Evolutionary conservation across 345 rosid genomes (phyloP).

Genomic region (Schrenkiella parvula): DNA sequence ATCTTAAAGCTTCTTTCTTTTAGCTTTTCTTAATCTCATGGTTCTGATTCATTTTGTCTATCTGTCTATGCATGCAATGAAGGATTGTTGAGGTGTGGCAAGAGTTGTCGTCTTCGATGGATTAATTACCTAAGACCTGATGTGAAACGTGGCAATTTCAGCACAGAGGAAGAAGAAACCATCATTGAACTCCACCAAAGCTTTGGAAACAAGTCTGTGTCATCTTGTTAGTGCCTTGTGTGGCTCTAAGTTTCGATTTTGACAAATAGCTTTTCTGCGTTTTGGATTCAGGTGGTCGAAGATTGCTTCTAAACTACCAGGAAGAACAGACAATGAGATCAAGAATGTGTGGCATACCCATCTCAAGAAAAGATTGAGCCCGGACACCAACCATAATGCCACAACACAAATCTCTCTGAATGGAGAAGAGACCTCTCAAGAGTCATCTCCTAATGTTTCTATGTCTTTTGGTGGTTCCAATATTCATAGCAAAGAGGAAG

Average conservation of each 20-base stretch:
- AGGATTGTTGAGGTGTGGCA: slow-evolving; percentile 39
- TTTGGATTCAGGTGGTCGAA: slow-evolving; percentile 45
- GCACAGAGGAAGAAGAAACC: slow-evolving; percentile 34
- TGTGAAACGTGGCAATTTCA: slow-evolving; percentile 36
- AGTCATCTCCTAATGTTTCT: slow-evolving; percentile 35
- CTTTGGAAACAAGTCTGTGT: slow-evolving; percentile 29
- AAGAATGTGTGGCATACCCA: slow-evolving; percentile 56
- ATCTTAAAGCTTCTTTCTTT: background rate
- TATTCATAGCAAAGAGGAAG: slow-evolving; percentile 20
- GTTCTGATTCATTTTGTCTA: background rate
- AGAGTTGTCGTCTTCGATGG: slow-evolving; percentile 38
- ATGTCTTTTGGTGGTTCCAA: slow-evolving; percentile 40
- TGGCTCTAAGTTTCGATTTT: slow-evolving; percentile 11
- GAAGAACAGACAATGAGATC: slow-evolving; percentile 54
- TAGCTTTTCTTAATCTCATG: background rate
- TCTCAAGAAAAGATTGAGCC: slow-evolving; percentile 44
- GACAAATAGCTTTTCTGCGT: background rate
- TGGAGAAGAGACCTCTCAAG: slow-evolving; percentile 32
- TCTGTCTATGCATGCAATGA: slow-evolving; percentile 16
- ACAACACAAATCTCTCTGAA: slow-evolving; percentile 22
- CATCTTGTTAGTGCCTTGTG: background rate
- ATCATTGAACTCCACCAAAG: slow-evolving; percentile 35
- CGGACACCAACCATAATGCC: background rate
- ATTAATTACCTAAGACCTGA: slow-evolving; percentile 38
- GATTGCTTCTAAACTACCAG: slow-evolving; percentile 45